These are phyloP conservation scores for Diplocarpon rosae DNA, from an alignment of 2,329 filamentous ascomycete genomes.

Conservation along the genomic window DNA sequence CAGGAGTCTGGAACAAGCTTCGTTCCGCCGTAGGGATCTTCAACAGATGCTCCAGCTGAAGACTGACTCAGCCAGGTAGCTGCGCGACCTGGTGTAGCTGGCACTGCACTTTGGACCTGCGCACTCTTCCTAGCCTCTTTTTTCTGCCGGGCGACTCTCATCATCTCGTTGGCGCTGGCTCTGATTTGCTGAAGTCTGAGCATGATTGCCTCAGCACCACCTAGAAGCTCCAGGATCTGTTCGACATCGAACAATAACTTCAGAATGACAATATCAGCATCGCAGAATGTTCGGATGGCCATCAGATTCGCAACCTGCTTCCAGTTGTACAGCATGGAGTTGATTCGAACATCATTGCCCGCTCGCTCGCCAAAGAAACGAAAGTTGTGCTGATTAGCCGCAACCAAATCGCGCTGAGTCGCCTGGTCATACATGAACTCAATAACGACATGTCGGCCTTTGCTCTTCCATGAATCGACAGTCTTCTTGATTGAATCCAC, in stretches of 20 bases:
- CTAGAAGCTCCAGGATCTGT: constrained; percentile 37
- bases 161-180: constrained; percentile 17
- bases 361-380: constrained; percentile 34
- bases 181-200: constrained; percentile 23
- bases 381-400: constrained; percentile 34
- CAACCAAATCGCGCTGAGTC: constrained; percentile 37
- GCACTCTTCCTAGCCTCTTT: constrained; percentile 1
- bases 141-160: constrained; percentile 14
- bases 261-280: constrained; percentile 36
- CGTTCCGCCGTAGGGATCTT: constrained; percentile 15
- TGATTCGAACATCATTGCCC: constrained; percentile 29
- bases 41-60: constrained; percentile 2
- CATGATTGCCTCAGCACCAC: constrained; percentile 23
- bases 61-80: constrained; percentile 8
- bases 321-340: constrained; percentile 37
- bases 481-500: constrained; percentile 24
- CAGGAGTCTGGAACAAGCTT: constrained; percentile 19
- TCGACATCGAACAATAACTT: constrained; percentile 38
- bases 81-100: constrained; percentile 5
- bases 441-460: constrained; percentile 36
- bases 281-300: constrained; percentile 38
- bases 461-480: constrained; percentile 30
- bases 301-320: constrained; percentile 35
- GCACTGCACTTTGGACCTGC: background rate
- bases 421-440: constrained; percentile 42